phyloP scores from a whole-genome alignment of 2,329 filamentous ascomycete genomes.

The Penicillium griseofulvum region DNA sequence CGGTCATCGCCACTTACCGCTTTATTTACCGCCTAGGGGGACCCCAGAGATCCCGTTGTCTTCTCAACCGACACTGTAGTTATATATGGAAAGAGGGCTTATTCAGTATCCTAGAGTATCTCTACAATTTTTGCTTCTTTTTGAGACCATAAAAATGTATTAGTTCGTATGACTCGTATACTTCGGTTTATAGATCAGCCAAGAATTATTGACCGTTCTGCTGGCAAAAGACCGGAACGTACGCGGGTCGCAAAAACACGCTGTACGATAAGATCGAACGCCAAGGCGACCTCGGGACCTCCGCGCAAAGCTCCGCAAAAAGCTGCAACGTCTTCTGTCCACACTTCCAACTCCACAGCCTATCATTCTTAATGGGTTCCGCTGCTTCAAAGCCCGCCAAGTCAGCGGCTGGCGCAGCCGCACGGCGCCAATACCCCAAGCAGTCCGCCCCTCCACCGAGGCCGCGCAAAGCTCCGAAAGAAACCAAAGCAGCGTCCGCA shows the following conservation, averaged over 20 bases:
- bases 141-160: background rate
- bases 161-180: background rate
- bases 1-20: background rate
- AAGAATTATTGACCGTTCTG: background rate
- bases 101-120: background rate
- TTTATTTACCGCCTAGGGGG: background rate
- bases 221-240: background rate
- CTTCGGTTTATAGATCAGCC: no score
- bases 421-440: conserved; percentile 57
- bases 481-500: conserved; percentile 36
- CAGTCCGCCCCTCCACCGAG: conserved; percentile 39
- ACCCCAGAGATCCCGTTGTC: background rate
- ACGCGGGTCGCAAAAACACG: background rate
- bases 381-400: conserved; percentile 57
- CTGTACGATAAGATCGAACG: conserved; percentile 2
- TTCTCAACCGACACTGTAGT: background rate
- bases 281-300: conserved; percentile 23
- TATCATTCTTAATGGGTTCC: conserved; percentile 51
- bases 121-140: no score
- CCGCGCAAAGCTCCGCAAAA: conserved; percentile 21
- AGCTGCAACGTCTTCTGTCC: conserved; percentile 5
- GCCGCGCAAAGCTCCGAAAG: conserved; percentile 26
- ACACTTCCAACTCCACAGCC: background rate
- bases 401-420: conserved; percentile 48
- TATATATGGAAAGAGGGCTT: background rate